Percentiles rank a stretch among this genome's conserved stretches.
These are phyloP conservation scores for Solanum ossicruentum DNA, from an alignment of 257 asterid species.

Conservation along the genomic window DNA sequence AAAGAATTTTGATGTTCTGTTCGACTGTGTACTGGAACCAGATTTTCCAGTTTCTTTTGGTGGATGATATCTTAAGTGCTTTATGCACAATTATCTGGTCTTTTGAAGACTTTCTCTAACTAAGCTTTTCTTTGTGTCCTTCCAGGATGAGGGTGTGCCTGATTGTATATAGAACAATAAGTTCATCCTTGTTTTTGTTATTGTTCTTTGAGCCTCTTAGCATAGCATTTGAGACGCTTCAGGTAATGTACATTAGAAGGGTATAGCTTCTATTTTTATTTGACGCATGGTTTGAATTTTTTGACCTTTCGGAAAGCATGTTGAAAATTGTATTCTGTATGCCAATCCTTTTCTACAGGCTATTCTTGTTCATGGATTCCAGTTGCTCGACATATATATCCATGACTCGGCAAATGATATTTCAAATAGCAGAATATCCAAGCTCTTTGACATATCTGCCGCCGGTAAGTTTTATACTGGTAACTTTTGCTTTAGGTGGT, in stretches of 20 bases:
- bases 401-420: conserved; percentile 58
- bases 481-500: neutral
- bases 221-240: conserved; percentile 91
- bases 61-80: neutral
- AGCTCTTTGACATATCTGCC: conserved; percentile 56
- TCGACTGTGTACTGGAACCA: neutral
- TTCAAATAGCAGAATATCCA: conserved; percentile 49
- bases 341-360: conserved; percentile 40
- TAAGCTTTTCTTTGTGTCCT: neutral
- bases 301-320: neutral
- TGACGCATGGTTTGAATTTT: neutral
- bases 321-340: neutral
- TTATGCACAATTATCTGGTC: neutral
- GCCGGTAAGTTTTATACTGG: conserved; percentile 33
- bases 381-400: conserved; percentile 82
- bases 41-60: neutral
- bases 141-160: conserved; percentile 62
- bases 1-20: neutral
- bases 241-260: conserved; percentile 32
- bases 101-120: conserved; percentile 3
- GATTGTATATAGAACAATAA: conserved; percentile 31
- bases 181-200: conserved; percentile 46
- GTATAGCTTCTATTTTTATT: neutral
- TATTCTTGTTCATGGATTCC: conserved; percentile 91
- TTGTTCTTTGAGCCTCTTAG: conserved; percentile 91